A percentile compares a stretch with the other conserved stretches of the same genome.
Evolutionary conservation across 345 rosid species (phyloP).

Genomic region (Arabis alpina): DNA sequence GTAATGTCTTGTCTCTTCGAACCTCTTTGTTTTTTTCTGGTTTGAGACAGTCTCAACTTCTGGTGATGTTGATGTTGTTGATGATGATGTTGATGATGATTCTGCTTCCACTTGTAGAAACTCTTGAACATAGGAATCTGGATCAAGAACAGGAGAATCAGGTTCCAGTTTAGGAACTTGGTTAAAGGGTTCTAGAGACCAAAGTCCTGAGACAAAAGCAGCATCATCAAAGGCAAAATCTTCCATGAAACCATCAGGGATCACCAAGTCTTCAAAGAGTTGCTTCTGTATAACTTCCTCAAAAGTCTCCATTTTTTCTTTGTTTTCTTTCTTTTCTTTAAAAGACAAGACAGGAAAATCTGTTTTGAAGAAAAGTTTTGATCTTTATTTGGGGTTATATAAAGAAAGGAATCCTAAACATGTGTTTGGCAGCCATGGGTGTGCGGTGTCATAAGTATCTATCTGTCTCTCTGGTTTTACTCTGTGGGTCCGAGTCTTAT

Average conservation of each 20-base stretch:
- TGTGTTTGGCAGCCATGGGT: slow-evolving; percentile 30
- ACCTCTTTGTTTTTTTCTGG: slow-evolving; percentile 2
- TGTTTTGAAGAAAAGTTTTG: slow-evolving; percentile 21
- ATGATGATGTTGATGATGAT: slow-evolving; percentile 30
- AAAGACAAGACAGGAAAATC: slow-evolving; percentile 17
- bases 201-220: slow-evolving; percentile 39
- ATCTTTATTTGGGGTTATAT: slow-evolving; percentile 26
- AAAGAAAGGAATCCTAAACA: slow-evolving; percentile 34
- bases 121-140: slow-evolving; percentile 22
- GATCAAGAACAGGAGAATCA: slow-evolving; percentile 45
- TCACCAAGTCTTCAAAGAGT: slow-evolving; percentile 61
- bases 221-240: slow-evolving; percentile 42
- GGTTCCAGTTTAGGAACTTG: slow-evolving; percentile 46
- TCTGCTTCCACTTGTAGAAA: slow-evolving; percentile 37
- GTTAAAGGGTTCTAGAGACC: slow-evolving; percentile 44
- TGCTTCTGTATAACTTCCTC: slow-evolving; percentile 57
- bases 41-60: slow-evolving; percentile 38
- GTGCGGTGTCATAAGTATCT: slow-evolving; percentile 33
- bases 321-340: neutral
- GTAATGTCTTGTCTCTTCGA: slow-evolving; percentile 56
- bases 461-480: slow-evolving; percentile 21
- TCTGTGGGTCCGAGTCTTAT: slow-evolving; percentile 32
- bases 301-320: slow-evolving; percentile 38
- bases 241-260: slow-evolving; percentile 48
- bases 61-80: slow-evolving; percentile 35